phyloP scores from a whole-genome alignment of 305 asterid genomes.

The Fraxinus sp. region DNA sequence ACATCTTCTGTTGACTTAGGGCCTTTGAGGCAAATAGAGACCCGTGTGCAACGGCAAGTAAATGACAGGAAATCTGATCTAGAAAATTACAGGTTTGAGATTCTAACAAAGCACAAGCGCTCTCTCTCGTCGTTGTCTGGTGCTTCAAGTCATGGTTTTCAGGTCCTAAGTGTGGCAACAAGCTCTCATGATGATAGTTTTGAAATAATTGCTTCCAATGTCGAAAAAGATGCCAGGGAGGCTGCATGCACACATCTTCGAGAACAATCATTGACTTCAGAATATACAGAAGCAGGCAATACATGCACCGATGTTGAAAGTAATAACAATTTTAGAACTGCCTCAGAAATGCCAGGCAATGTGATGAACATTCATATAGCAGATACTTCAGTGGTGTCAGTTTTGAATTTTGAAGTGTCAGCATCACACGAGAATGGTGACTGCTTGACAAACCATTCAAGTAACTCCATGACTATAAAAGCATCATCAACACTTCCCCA shows the following conservation, averaged over 20 bases:
- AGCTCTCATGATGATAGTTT: conserved; percentile 51
- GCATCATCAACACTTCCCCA: conserved; percentile 34
- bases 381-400: conserved; percentile 31
- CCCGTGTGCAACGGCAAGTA: conserved; percentile 53
- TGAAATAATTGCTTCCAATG: conserved; percentile 38
- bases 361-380: conserved; percentile 36
- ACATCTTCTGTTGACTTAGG: conserved; percentile 90
- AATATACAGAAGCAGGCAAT: conserved; percentile 46
- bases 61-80: conserved; percentile 65
- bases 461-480: conserved; percentile 33
- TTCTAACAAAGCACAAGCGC: conserved; percentile 52
- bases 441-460: conserved; percentile 30
- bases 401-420: conserved; percentile 45
- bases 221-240: conserved; percentile 37
- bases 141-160: conserved; percentile 56
- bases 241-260: conserved; percentile 33
- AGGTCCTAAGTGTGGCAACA: conserved; percentile 44
- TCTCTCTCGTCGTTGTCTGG: conserved; percentile 77
- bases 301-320: conserved; percentile 51
- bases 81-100: conserved; percentile 59
- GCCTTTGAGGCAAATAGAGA: conserved; percentile 53
- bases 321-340: conserved; percentile 36
- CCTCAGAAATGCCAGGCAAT: conserved; percentile 32
- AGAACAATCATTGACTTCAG: conserved; percentile 42
- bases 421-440: conserved; percentile 40